Percentiles rank a stretch among this genome's conserved stretches.
Conservation (phyloP, 202 grass and related monocot genomes). For the Setaria viridis region DNA sequence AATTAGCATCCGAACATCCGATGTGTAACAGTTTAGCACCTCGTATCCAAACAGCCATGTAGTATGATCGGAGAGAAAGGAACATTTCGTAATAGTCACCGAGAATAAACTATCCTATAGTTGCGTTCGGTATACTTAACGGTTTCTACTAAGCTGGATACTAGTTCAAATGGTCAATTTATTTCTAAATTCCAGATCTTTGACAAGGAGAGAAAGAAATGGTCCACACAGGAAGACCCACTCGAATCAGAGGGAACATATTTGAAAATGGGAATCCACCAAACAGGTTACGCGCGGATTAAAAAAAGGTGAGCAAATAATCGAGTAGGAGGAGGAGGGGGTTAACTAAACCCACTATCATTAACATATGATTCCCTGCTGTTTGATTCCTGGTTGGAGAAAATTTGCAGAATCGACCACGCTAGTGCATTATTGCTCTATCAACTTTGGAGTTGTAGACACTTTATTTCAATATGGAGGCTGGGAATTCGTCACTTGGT, state of each 20-base stretch:
- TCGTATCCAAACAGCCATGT: no score
- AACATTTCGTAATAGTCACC: not conserved
- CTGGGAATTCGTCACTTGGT: no score
- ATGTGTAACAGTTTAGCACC: no score
- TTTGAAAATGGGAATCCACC: slow-evolving; percentile 45
- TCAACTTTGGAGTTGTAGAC: not conserved
- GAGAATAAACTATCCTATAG: not conserved
- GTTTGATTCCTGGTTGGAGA: not conserved
- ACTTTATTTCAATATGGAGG: not conserved
- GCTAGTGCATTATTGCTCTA: not conserved
- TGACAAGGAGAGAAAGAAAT: not conserved
- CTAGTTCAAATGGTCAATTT: slow-evolving; percentile 27
- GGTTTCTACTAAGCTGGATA: not conserved
- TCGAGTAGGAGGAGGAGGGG: not conserved
- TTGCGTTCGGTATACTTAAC: slow-evolving; percentile 30
- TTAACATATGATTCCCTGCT: not conserved
- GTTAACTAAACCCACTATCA: slow-evolving; percentile 35
- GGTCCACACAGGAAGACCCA: slow-evolving; percentile 20
- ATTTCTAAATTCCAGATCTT: slow-evolving; percentile 16
- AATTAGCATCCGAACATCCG: no score
- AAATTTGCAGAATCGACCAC: not conserved
- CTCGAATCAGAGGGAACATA: not conserved
- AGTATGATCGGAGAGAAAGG: not conserved
- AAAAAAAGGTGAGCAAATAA: not conserved
- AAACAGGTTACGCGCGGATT: not conserved